These are phyloP conservation scores for Termitomyces eurrhizus DNA, from an alignment of 768 basidiomycete genomes.

Conservation along the genomic window DNA sequence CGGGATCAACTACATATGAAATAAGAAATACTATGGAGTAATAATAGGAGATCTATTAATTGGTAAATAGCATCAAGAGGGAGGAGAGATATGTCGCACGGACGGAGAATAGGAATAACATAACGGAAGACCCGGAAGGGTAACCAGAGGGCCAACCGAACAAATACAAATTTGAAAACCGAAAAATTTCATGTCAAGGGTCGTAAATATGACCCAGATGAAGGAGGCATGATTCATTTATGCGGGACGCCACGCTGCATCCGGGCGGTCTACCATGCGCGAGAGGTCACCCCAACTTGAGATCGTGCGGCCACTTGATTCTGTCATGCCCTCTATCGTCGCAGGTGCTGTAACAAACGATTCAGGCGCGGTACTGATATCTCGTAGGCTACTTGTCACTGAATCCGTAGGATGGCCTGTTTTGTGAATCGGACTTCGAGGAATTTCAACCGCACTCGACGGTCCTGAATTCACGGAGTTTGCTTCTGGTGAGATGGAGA, in stretches of 20 bases:
- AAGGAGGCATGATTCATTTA: constrained; percentile 24
- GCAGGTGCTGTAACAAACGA: constrained; percentile 68
- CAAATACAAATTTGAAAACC: constrained; percentile 9
- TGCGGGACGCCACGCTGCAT: constrained; percentile 32
- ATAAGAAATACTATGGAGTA: constrained; percentile 7
- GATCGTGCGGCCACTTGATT: constrained; percentile 42
- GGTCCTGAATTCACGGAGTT: constrained; percentile 16
- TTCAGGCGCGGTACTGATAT: constrained; percentile 65
- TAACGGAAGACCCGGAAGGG: background rate
- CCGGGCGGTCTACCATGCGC: constrained; percentile 41
- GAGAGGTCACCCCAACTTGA: constrained; percentile 45
- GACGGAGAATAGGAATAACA: background rate
- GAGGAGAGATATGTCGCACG: background rate
- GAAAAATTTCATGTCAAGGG: constrained; percentile 10
- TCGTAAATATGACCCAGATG: constrained; percentile 8
- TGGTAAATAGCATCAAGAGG: background rate
- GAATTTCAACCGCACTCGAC: constrained; percentile 20
- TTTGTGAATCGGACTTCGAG: constrained; percentile 7
- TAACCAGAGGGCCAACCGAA: background rate
- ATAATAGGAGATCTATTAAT: constrained; percentile 27
- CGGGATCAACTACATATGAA: background rate
- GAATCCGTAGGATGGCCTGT: constrained; percentile 13
- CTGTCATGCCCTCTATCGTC: constrained; percentile 55
- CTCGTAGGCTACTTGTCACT: constrained; percentile 40
- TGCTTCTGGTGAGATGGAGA: constrained; percentile 2